A percentile compares a stretch with the other conserved stretches of the same genome.
Evolutionary conservation across 768 basidiomycete genomes (phyloP).

Genomic region (Chiua virens): DNA sequence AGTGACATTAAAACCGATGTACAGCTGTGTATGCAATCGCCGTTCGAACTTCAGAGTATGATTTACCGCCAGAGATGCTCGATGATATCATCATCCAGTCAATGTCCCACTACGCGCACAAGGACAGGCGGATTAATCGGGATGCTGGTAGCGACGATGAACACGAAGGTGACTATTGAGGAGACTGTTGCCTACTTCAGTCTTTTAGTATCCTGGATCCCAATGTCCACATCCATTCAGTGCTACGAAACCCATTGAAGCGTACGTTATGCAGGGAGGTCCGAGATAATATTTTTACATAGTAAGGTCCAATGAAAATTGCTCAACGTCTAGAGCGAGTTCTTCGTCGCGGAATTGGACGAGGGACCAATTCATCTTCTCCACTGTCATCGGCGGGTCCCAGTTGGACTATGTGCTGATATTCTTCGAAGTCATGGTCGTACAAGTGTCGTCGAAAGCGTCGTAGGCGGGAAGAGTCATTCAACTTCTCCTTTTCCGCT

Average conservation of each 20-base stretch:
- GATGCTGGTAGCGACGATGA: constrained; percentile 27
- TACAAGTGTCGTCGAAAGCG: constrained; percentile 9
- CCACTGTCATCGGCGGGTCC: constrained; percentile 4
- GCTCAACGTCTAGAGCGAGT: constrained; percentile 17
- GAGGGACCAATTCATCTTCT: neutral
- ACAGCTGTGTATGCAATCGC: constrained; percentile 72
- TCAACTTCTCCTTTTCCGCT: constrained; percentile 19
- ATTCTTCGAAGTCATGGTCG: constrained; percentile 9
- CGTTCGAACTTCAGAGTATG: constrained; percentile 72
- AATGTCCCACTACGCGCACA: constrained; percentile 35
- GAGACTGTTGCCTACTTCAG: too few species aligned
- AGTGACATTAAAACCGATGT: constrained; percentile 5
- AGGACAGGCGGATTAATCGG: constrained; percentile 19
- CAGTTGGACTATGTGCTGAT: constrained; percentile 5
- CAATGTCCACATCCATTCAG: neutral
- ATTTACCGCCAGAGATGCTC: constrained; percentile 63
- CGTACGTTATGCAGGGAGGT: neutral
- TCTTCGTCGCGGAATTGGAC: constrained; percentile 12
- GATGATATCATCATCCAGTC: constrained; percentile 65
- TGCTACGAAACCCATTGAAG: neutral
- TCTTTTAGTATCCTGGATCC: too few species aligned
- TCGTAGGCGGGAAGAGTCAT: constrained; percentile 9
- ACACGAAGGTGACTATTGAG: constrained; percentile 24
- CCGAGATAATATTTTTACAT: neutral
- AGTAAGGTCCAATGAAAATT: neutral